These are phyloP conservation scores for Globisporangium echinulatum DNA, from an alignment of 352 stramenopile genomes.

Conservation along the genomic window DNA sequence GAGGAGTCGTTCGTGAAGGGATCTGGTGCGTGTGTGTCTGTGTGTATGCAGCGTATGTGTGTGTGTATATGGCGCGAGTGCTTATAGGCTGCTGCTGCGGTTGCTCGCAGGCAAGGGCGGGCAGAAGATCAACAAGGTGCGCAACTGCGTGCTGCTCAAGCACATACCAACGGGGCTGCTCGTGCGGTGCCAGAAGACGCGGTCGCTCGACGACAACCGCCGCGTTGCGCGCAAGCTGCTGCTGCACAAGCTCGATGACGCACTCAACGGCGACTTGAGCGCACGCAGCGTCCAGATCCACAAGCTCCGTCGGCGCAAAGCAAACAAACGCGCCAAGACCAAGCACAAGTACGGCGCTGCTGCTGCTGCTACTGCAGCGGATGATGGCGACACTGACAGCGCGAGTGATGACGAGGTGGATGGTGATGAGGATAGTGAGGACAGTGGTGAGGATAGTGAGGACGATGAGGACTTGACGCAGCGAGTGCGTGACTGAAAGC, in stretches of 20 bases:
- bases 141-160: conserved; percentile 85
- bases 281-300: conserved; percentile 56
- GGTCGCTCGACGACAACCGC: conserved; percentile 73
- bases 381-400: conserved; percentile 9
- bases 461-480: conserved; percentile 3
- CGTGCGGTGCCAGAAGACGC: conserved; percentile 76
- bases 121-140: conserved; percentile 91
- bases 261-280: conserved; percentile 57
- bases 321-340: conserved; percentile 40
- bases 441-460: conserved; percentile 9
- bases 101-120: conserved; percentile 57
- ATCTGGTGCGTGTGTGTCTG: conserved; percentile 30
- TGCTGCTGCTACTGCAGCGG: not conserved
- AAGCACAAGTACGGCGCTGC: conserved; percentile 45
- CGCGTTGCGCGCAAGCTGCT: conserved; percentile 65
- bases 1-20: conserved; percentile 83
- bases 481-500: conserved; percentile 3
- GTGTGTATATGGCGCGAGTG: not conserved
- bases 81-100: not conserved
- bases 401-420: no score
- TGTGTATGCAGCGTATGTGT: not conserved
- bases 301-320: conserved; percentile 64
- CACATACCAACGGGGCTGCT: conserved; percentile 73
- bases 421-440: conserved; percentile 8
- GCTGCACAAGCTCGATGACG: conserved; percentile 70